phyloP scores from a whole-genome alignment of 352 stramenopile species.

The Lagenidium sp. region DNA sequence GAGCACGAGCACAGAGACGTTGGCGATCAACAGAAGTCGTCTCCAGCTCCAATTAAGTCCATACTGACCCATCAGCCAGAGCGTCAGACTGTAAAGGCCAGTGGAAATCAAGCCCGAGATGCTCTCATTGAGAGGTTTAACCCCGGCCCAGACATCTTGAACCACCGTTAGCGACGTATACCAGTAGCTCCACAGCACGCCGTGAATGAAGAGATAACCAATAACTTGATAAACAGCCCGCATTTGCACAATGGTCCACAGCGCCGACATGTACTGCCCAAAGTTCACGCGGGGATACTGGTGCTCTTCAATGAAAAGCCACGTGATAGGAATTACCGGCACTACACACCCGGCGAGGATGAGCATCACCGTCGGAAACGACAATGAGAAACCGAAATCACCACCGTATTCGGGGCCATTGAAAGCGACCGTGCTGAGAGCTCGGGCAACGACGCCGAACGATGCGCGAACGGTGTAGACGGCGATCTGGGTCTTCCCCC shows the following conservation, averaged over 20 bases:
- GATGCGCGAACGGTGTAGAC: slow-evolving; percentile 30
- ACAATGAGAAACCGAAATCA: slow-evolving; percentile 24
- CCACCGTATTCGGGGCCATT: slow-evolving; percentile 25
- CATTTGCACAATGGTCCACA: slow-evolving; percentile 22
- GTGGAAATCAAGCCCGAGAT: slow-evolving; percentile 19
- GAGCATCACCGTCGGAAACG: slow-evolving; percentile 14
- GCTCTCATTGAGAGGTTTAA: slow-evolving; percentile 27
- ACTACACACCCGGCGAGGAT: slow-evolving; percentile 14
- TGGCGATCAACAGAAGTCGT: slow-evolving; percentile 12
- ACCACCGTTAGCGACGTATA: slow-evolving; percentile 18
- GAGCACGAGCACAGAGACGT: slow-evolving; percentile 17
- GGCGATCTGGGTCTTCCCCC: slow-evolving; percentile 29
- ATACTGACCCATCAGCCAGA: slow-evolving; percentile 17
- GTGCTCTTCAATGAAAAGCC: slow-evolving; percentile 15
- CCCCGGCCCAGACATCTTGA: slow-evolving; percentile 24
- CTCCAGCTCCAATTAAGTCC: slow-evolving; percentile 36
- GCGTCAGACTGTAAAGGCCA: slow-evolving; percentile 15
- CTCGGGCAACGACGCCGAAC: slow-evolving; percentile 19
- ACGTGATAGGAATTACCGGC: slow-evolving; percentile 7
- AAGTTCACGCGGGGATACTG: background rate
- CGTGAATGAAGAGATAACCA: slow-evolving; percentile 31
- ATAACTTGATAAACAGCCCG: slow-evolving; percentile 30
- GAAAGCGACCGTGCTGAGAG: slow-evolving; percentile 26
- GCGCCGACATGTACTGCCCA: slow-evolving; percentile 9
- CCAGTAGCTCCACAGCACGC: slow-evolving; percentile 24